These are phyloP conservation scores for Hypomyces perniciosus DNA, from an alignment of 2,329 filamentous ascomycete species.

Conservation along the genomic window DNA sequence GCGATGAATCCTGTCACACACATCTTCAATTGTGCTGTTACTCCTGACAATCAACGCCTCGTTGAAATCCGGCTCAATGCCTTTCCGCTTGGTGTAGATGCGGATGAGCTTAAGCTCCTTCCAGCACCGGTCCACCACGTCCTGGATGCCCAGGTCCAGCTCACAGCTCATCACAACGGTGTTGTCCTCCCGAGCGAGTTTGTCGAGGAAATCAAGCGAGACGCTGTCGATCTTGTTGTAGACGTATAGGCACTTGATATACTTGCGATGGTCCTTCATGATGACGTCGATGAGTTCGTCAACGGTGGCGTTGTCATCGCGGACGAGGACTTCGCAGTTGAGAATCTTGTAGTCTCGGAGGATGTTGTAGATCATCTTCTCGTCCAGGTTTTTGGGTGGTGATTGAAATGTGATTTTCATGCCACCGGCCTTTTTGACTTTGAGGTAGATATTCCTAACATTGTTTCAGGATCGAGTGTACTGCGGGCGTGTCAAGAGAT, in stretches of 20 bases:
- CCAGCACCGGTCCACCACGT: conserved; percentile 95
- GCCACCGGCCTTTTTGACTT: conserved; percentile 89
- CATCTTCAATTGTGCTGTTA: conserved; percentile 88
- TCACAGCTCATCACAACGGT: conserved; percentile 98
- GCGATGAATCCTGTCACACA: conserved; percentile 91
- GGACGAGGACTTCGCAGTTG: conserved; percentile 91
- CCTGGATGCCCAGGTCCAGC: conserved; percentile 83
- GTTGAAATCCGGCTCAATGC: conserved; percentile 77
- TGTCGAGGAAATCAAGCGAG: conserved; percentile 86
- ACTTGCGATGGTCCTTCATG: conserved; percentile 98
- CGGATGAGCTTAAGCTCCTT: conserved; percentile 83
- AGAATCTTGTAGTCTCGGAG: conserved; percentile 97
- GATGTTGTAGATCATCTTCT: conserved; percentile 98
- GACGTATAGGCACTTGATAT: conserved; percentile 90
- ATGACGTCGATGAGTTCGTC: conserved; percentile 99
- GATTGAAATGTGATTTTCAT: conserved; percentile 97
- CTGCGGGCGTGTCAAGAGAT: neutral
- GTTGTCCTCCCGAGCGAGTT: conserved; percentile 83
- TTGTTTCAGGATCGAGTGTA: conserved; percentile 13
- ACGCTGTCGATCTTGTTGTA: conserved; percentile 99
- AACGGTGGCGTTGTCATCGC: conserved; percentile 91
- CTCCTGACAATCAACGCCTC: conserved; percentile 90
- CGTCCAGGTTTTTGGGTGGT: conserved; percentile 85
- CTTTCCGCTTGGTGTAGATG: conserved; percentile 96
- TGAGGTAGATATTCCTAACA: conserved; percentile 87